Conservation (phyloP, 208 protist genomes). For the Balamuthia mandrillaris region DNA sequence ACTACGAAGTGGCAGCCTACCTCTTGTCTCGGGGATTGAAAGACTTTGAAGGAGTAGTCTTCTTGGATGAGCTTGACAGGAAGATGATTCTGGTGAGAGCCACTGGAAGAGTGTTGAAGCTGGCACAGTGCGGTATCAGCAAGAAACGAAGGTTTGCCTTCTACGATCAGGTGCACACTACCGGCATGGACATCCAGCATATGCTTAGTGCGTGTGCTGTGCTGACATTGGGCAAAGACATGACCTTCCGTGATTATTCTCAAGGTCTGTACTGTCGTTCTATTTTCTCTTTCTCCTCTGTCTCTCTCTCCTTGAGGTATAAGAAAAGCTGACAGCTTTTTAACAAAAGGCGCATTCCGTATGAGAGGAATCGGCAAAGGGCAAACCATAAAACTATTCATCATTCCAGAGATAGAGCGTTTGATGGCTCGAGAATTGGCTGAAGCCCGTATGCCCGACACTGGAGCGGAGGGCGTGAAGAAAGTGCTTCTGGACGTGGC, state of each 20-base stretch:
- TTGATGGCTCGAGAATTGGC: slow-evolving; percentile 73
- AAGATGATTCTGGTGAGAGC: slow-evolving; percentile 88
- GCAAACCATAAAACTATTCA: slow-evolving; percentile 83
- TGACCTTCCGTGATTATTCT: slow-evolving; percentile 91
- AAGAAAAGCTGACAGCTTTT: neutral
- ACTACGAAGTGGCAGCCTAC: slow-evolving; percentile 83
- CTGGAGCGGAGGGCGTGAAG: neutral
- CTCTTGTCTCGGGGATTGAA: slow-evolving; percentile 74
- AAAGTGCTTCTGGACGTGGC: slow-evolving; percentile 78
- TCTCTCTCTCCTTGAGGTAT: neutral
- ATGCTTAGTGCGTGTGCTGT: slow-evolving; percentile 81
- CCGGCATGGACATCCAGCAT: slow-evolving; percentile 91
- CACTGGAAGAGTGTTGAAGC: slow-evolving; percentile 76
- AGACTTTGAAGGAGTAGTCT: slow-evolving; percentile 89
- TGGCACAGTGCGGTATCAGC: slow-evolving; percentile 87
- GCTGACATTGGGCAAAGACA: slow-evolving; percentile 91
- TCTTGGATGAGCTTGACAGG: slow-evolving; percentile 83
- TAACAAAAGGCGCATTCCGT: slow-evolving; percentile 55
- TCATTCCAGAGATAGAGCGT: slow-evolving; percentile 86
- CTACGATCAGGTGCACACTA: slow-evolving; percentile 90
- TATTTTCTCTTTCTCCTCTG: neutral
- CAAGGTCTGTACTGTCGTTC: slow-evolving; percentile 61
- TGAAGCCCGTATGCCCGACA: neutral
- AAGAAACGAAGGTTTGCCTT: slow-evolving; percentile 84
- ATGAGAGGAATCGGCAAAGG: slow-evolving; percentile 90